Evolutionary conservation across 2,329 filamentous ascomycete species (phyloP), one percentile per base, ranked within the genome.

Genomic region (Cercospora zeina): DNA sequence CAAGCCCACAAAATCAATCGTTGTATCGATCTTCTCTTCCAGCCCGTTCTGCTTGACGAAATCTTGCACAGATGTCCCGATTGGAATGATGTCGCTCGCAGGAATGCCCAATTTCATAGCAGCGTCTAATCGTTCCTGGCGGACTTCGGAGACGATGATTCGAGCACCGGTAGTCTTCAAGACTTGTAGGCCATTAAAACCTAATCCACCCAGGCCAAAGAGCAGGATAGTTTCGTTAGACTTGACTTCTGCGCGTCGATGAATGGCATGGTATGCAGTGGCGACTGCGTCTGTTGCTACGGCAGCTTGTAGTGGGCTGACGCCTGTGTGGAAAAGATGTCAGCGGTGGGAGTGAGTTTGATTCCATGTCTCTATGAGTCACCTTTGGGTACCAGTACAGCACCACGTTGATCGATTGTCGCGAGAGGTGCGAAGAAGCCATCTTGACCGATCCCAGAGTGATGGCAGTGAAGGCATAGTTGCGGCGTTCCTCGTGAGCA

Each of bases 1-100:
- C 16, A 68, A 73, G 2, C 65, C 61, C 13, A 60, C 63, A 27
- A 67, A 63, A 49, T 67, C 65, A 24, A 65, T 58, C 7, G 58
- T 62, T 4, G 59, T 62, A 51, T 67, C 65, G 14, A 67, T 62
- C 19, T 57, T 62, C 10, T 49, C 57, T 27, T 59, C 57, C 3
- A 65, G 55, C 11, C 42, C 42, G 9, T 49, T 49, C 6, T 49
- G 21, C 13, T 30, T 49, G 19, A 49, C 42, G 4, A 27, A 49
- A 2, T 49, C 42, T 49, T 30, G 42, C 16, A 47, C 21, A 7
- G 42, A n/a, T 2, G 42, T 47, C 0, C 42, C 21, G 6, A 47
- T 47, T 3, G 42, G 42, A 13, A 49, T 14, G 3, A 49, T 49
- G 13, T 49, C 42, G 14, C 21, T 2, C 27, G 21, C 42, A 0